A percentile compares a stretch with the other conserved stretches of the same genome.
phyloP scores from a whole-genome alignment of 768 basidiomycete species.

The Amanita exitialis region DNA sequence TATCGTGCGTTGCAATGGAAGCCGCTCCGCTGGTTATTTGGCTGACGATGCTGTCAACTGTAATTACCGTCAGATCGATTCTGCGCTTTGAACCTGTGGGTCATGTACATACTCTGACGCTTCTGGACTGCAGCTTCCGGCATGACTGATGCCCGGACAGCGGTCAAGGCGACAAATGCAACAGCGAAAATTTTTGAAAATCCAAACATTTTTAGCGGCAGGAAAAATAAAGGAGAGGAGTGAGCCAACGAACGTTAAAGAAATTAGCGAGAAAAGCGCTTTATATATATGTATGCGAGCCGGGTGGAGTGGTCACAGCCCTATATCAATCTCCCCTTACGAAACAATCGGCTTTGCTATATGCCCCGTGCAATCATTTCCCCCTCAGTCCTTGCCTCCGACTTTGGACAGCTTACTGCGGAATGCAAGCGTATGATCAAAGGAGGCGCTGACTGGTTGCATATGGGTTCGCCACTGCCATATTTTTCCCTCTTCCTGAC shows the following conservation, averaged over 20 bases:
- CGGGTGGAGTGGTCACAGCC: slow-evolving; percentile 5
- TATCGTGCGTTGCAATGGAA: slow-evolving; percentile 1
- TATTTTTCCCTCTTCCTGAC: not conserved
- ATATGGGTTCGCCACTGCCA: slow-evolving; percentile 63
- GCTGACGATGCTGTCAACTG: slow-evolving; percentile 15
- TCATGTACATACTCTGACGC: slow-evolving; percentile 30
- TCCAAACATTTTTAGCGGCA: slow-evolving; percentile 26
- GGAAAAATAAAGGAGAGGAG: slow-evolving; percentile 10
- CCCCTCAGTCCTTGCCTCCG: slow-evolving; percentile 93
- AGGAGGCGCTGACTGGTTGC: slow-evolving; percentile 94
- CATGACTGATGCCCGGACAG: slow-evolving; percentile 19
- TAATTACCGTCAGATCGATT: not conserved
- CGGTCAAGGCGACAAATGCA: slow-evolving; percentile 22
- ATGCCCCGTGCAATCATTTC: slow-evolving; percentile 93
- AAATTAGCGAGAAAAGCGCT: slow-evolving; percentile 1
- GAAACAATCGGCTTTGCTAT: not conserved
- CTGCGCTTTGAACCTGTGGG: not conserved
- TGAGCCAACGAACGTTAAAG: slow-evolving; percentile 5
- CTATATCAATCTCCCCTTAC: not conserved
- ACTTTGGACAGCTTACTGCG: slow-evolving; percentile 89
- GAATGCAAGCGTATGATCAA: slow-evolving; percentile 98
- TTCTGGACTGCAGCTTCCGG: slow-evolving; percentile 18
- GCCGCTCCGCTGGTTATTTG: slow-evolving; percentile 20
- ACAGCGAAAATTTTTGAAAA: slow-evolving; percentile 27
- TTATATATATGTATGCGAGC: not conserved